Conservation (phyloP, 768 basidiomycete species). For the Naganishia onofrii region DNA sequence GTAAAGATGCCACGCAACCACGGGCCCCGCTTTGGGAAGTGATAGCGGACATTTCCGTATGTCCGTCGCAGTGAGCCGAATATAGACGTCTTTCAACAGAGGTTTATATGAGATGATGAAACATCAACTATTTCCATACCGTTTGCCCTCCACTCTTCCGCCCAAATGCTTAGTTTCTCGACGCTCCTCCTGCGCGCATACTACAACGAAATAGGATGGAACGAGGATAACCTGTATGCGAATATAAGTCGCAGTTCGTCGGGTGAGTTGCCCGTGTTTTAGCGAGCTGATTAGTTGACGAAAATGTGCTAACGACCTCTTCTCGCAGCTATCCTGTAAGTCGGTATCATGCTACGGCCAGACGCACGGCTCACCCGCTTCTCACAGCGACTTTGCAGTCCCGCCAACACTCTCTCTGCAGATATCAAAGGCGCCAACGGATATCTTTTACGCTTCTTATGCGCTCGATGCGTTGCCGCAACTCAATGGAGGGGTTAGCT, state of each 20-base stretch:
- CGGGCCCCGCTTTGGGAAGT: too few relatives aligned
- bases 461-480: conserved; percentile 90
- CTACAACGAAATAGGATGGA: conserved; percentile 92
- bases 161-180: conserved; percentile 44
- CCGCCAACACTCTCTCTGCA: conserved; percentile 81
- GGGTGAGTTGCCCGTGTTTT: conserved; percentile 58
- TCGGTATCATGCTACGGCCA: not conserved
- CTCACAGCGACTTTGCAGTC: conserved; percentile 69
- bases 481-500: conserved; percentile 85
- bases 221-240: conserved; percentile 88
- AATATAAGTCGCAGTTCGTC: conserved; percentile 85
- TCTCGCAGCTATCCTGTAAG: conserved; percentile 66
- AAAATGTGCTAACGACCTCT: not conserved
- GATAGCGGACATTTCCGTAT: too few relatives aligned
- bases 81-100: too few relatives aligned
- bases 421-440: conserved; percentile 70
- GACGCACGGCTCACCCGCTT: not conserved
- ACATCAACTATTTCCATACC: too few relatives aligned
- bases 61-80: too few relatives aligned
- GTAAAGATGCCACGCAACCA: too few relatives aligned
- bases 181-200: conserved; percentile 70
- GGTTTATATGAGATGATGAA: too few relatives aligned
- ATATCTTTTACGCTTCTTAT: conserved; percentile 83
- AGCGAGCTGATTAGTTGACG: too few relatives aligned
- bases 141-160: not conserved